phyloP scores from a whole-genome alignment of 179 eudicot species.

The Heliamphora pulchella region DNA sequence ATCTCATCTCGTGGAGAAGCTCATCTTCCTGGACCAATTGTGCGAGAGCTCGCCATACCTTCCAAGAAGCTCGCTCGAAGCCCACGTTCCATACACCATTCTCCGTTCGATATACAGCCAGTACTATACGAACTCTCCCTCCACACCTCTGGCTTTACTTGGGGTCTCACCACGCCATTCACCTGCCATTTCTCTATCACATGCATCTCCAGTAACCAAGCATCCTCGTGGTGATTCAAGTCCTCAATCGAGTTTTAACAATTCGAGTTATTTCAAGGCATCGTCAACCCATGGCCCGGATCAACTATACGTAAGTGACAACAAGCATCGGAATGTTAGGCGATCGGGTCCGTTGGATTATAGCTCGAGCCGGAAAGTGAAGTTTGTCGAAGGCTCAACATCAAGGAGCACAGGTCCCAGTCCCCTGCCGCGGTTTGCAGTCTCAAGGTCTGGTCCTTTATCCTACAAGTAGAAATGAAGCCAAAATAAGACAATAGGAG shows the following conservation, averaged over 20 bases:
- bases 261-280: constrained; percentile 50
- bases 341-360: constrained; percentile 86
- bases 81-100: constrained; percentile 68
- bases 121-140: constrained; percentile 60
- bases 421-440: constrained; percentile 87
- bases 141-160: constrained; percentile 48
- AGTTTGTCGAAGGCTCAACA: constrained; percentile 62
- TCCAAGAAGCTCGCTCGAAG: constrained; percentile 74
- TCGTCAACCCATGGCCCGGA: constrained; percentile 45
- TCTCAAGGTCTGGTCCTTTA: constrained; percentile 91
- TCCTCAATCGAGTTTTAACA: constrained; percentile 38
- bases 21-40: constrained; percentile 82
- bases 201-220: constrained; percentile 68
- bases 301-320: constrained; percentile 24
- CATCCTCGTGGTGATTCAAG: constrained; percentile 43
- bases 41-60: constrained; percentile 81
- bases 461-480: constrained; percentile 47
- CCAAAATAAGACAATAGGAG: neutral
- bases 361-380: constrained; percentile 49
- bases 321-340: constrained; percentile 43
- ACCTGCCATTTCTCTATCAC: constrained; percentile 66
- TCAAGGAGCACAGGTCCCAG: constrained; percentile 81
- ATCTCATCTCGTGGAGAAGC: constrained; percentile 73
- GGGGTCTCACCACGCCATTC: constrained; percentile 70
- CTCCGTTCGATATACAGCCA: constrained; percentile 82